Evolutionary conservation across 495 filamentous ascomycete species (phyloP).

Genomic region (Penicillium flavigenum): DNA sequence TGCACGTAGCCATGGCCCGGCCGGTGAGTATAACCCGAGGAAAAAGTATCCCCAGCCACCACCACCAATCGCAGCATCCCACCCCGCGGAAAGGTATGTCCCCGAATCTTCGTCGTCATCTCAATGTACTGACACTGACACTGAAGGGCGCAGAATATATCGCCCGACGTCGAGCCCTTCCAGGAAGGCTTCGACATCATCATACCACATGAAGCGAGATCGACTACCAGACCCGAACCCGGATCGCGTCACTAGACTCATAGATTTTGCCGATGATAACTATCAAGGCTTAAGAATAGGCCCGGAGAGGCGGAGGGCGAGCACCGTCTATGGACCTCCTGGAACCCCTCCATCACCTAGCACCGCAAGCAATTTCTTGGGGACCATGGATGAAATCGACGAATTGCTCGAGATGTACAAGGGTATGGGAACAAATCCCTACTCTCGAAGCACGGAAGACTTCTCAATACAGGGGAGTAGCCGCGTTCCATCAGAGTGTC

Average conservation of each 20-base stretch:
- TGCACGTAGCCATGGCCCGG: background rate
- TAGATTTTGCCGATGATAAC: background rate
- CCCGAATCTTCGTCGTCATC: background rate
- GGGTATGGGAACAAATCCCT: conserved; percentile 3
- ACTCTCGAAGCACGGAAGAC: background rate
- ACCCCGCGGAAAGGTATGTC: conserved; percentile 3
- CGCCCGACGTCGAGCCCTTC: background rate
- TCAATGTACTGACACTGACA: conserved; percentile 1
- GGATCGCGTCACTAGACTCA: background rate
- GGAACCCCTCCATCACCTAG: background rate
- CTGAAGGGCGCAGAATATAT: background rate
- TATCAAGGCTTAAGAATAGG: background rate
- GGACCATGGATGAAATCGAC: conserved; percentile 1
- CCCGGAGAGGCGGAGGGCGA: background rate
- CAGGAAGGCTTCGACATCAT: background rate
- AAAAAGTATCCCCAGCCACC: background rate
- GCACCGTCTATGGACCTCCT: background rate
- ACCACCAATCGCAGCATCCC: background rate
- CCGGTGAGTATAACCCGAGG: conserved; percentile 3
- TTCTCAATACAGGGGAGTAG: background rate
- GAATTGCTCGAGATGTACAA: conserved; percentile 14
- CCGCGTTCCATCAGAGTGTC: background rate
- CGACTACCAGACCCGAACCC: background rate
- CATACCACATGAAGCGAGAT: background rate
- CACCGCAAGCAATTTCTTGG: background rate